Evolutionary conservation across 805 yeast species (phyloP), one percentile per base, ranked within the genome.

Genomic region (Priceomyces fermenticarens): DNA sequence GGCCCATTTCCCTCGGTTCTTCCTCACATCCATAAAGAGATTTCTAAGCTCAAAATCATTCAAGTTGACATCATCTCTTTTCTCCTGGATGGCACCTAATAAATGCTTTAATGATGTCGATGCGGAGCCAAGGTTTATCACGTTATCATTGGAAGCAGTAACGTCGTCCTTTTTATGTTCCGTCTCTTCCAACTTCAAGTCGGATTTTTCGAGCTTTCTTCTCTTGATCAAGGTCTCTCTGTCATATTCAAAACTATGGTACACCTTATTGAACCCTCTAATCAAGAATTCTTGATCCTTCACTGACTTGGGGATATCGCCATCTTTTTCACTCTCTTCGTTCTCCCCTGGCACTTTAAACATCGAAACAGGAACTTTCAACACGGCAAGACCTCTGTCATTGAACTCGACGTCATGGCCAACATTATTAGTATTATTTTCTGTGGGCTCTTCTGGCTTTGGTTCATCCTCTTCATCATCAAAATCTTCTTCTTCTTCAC

Each of bases 1-100:
- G 7, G 97, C 95, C 99, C 99, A 93, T 63, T 93, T 93, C 0
- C 98, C 95, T 44, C 98, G 72, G 57, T 90, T 91, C 53, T 90
- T 93, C 37, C 97, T 75, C 8, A 93, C 98, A 57, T 93, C 99
- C 75, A 87, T 78, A 40, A 93, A 83, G 47, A 93, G 70, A 45
- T 85, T 85, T 44, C 91, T 79, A 41, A 93, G 75, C 58, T 93
- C 98, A 41, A 78, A 70, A 54, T 91, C 98, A 9, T 88, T 81
- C 26, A 93, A 69, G 13, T 73, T 71, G 41, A 91, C 67, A 44
- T 79, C 77, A n/a, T 88, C 87, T 52, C 96, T 78, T 44, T 85
- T 80, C 17, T 77, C 79, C 48, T 88, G 96, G 40, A 93, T 88
- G 2, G 84, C 77, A 6, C 80, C 77, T 25, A 93, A 67, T 36